Evolutionary conservation across 306 rosid species (phyloP), one percentile per base, ranked within the genome.

Genomic region (Acacia acuminata): DNA sequence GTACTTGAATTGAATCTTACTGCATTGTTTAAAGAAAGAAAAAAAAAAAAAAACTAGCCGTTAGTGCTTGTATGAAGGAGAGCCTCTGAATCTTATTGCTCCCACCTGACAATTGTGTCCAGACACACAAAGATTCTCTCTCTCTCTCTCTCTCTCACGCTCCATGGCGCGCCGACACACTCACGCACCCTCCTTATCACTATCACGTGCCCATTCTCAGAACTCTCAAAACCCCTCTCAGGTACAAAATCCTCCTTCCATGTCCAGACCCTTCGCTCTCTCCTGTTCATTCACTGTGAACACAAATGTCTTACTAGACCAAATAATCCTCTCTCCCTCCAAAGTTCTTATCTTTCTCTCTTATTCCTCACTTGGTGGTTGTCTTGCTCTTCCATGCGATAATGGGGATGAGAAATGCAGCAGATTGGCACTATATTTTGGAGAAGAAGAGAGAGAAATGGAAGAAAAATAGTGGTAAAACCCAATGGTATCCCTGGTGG

Each of bases 41-140:
- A 38, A 8, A 1, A 27, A 1, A 27, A 6, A 38, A 38, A 64
- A 64, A 64, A 27, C 70, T 64, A 64, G 70, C 70, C 70, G 70
- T 64, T 64, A 64, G 42, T 14, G 70, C 42, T 30, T 64, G 70
- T 64, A 64, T 12, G 70, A 30, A 64, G 40, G 70, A 64, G 70
- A 64, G 70, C 70, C 70, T 30, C 42, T 64, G 70, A 64, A 64
- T 64, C 70, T 30, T 30, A 64, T 64, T 64, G 70, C 70, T 64
- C 70, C 70, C n/a, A 64, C 70, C 70, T 64, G 70, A 64, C 70
- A 30, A 30, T 30, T 30, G 70, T 30, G 70, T 64, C 70, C 70
- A 63, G 8, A 24, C 69, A 9, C 65, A 58, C 65, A 22, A 22
- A 58, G 63, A 56, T 19, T 56, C 63, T 25, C 38, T 24, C 67